Evolutionary conservation across 139 green algal genomes (phyloP), one percentile per base, ranked within the genome.

Genomic region (Nannochloris sp.): DNA sequence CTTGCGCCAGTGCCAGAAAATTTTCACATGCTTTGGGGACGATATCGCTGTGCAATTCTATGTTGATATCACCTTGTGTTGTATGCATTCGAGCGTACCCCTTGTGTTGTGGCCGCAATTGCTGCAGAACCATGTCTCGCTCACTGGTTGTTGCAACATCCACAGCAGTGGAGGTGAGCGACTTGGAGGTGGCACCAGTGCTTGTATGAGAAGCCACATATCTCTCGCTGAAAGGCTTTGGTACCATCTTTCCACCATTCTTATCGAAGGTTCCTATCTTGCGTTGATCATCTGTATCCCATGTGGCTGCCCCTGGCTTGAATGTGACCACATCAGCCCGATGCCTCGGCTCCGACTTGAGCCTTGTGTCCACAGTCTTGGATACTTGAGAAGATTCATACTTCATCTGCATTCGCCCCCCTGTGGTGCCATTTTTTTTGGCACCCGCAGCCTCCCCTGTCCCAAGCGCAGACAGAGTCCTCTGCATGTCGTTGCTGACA

Each of bases 11-110:
- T 17, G 79, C 83, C 17, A 98, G 56, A 73, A 97, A 98, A 82
- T 98, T 98, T 68, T 98, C 93, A 70, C 86, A 95, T 20, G 92
- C 91, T 43, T 78, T 61, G 1, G 90, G 90, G 20, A 66, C 80
- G 9, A 95, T 63, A 79, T 96, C 91, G 66, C 80, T 89, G 70
- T 94, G 85, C 66, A 96, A 84, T 79, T 96, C 91, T 9, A 96
- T 6, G 73, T 96, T 96, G 4, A 98, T 68, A 74, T 97, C 85
- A 9, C 93, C 91, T 30, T 77, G 58, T 20, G 45, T 81, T 17
- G 85, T 95, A 70, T 87, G 75, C 69, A 95, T 51, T 3, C 80
- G 72, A 63, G 88, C 36, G 73, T 96, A 95, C 36, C 70, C 90
- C 79, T 97, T 97, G 65, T 92, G 89, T 44, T 67, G 80, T 5